Evolutionary conservation across 805 yeast genomes (phyloP), one percentile per base, ranked within the genome.

Genomic region (Diddensiella caesifluorescens): DNA sequence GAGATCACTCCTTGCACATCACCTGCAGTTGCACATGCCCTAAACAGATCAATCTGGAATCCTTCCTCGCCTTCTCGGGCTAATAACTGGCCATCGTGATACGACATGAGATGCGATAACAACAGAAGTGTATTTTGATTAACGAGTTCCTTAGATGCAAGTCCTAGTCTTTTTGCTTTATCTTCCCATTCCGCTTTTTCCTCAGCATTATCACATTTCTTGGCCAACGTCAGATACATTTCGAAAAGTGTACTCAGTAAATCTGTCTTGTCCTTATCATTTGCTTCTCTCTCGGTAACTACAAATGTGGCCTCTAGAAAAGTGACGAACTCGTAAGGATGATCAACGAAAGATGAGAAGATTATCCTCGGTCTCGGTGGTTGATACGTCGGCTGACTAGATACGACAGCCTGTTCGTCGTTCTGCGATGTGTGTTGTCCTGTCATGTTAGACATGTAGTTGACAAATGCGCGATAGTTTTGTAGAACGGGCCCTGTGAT

Each of bases 331-430:
- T 89, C 92, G 55, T 80, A 75, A 0, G 92, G 88, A 57, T 83
- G 86, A 50, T 80, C 75, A n/a, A 84, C 77, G 59, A 92, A 92
- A 1, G 94, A 79, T 2, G 90, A 80, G 57, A 87, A 92, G 1
- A 90, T 84, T 29, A 90, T 69, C 34, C 88, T 72, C 4, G 97
- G 97, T 39, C 80, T 73, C 2, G 98, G 98, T 1, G 97, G 96
- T 39, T 81, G 80, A 60, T 92, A 92, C 0, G 92, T 83, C 12
- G 89, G 82, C 13, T 21, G 29, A 7, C 33, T 28, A 6, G 25
- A 4, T 9, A 26, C 23, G 6, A 21, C 20, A 16, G 5, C 28
- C 4, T 9, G 26, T 4, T 22, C 41, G 3, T 16, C 36, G 4
- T 12, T 29, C 6, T 16, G 21, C 9, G 38, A 16, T 56, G 69